These are phyloP conservation scores for Rhodotorula sp. DNA, from an alignment of 1,284 basidiomycete species.

Conservation along the genomic window DNA sequence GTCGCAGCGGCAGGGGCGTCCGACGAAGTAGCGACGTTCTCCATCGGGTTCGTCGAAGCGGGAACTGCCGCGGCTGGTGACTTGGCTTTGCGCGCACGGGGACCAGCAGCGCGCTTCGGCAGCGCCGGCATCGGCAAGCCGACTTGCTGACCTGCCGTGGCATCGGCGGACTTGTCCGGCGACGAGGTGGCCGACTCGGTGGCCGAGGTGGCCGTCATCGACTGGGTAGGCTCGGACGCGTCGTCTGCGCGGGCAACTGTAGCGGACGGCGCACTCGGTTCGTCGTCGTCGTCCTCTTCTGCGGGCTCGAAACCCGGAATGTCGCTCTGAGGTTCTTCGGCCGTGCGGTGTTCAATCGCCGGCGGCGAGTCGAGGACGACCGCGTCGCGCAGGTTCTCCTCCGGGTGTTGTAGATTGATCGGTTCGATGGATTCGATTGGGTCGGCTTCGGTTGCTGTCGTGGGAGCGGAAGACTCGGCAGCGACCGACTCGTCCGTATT, in stretches of 20 bases:
- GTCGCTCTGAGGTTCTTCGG: conserved; percentile 18
- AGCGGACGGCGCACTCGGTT: not conserved
- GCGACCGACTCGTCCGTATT: not conserved
- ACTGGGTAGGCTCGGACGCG: not conserved
- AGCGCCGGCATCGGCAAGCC: conserved; percentile 58
- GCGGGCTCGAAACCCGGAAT: conserved; percentile 28
- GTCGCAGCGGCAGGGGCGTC: not conserved
- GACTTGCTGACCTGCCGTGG: conserved; percentile 69
- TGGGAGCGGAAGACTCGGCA: not conserved
- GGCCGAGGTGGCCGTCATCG: not conserved
- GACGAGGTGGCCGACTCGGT: conserved; percentile 7
- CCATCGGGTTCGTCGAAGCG: not conserved
- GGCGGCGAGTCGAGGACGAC: conserved; percentile 47
- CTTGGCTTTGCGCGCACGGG: conserved; percentile 9
- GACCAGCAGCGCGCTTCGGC: conserved; percentile 31
- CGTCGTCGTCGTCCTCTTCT: conserved; percentile 7
- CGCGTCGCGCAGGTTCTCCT: conserved; percentile 24
- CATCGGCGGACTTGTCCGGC: conserved; percentile 13
- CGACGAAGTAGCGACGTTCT: not conserved
- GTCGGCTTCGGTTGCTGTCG: not conserved
- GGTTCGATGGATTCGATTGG: no score
- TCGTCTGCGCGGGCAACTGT: conserved; percentile 3
- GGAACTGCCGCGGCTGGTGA: not conserved
- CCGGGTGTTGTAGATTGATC: conserved; percentile 15
- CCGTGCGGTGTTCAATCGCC: conserved; percentile 41